Base-by-base conservation (phyloP, 176 grass and related monocot species). In the Oropetium thomaeum region DNA sequence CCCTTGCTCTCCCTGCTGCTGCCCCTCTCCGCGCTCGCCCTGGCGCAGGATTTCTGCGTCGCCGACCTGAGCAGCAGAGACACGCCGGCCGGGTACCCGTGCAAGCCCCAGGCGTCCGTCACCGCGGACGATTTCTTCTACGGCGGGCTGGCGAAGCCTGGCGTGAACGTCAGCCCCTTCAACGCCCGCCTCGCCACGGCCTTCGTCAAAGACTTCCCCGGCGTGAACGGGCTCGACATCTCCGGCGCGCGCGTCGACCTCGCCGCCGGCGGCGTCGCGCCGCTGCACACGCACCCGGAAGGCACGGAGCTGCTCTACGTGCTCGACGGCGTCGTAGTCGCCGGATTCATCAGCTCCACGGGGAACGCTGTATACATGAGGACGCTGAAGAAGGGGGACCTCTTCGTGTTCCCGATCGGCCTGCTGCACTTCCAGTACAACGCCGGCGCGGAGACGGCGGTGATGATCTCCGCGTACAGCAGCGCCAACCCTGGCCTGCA, bases 341-440 rank as follows among this genome's bases (percentile, higher is more conserved):
- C 58, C 43, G 83, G 79, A 37, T 90, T 86, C 73, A 75, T 90
- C 61, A 64, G 61, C 58, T 42, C 82, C 40, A 4, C 22, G 1
- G 14, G 78, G 15, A 89, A 89, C 47, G 7, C 2, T 0, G 68
- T 79, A 8, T 90, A 83, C 82, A 67, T 47, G 41, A 69, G 37
- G 34, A 83, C 66, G 23, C 34, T 90, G 28, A 15, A 10, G 6
- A 83, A 83, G 61, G 88, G 88, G 8, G 83, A 90, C 20, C 10
- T 47, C 58, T 79, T 86, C 73, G 35, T 86, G 70, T 81, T 86
- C 42, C 88, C 88, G 9, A 60, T 83, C 65, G 88, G 88, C 7
- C 79, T 75, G 73, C 79, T 82, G 2, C 83, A 90, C 84, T 90
- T 74, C 60, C 85, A 79, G 87, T 74, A 83, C 13, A 83, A 83